phyloP scores from a whole-genome alignment of 2,329 filamentous ascomycete species.

The Pestalotiopsis sp. region DNA sequence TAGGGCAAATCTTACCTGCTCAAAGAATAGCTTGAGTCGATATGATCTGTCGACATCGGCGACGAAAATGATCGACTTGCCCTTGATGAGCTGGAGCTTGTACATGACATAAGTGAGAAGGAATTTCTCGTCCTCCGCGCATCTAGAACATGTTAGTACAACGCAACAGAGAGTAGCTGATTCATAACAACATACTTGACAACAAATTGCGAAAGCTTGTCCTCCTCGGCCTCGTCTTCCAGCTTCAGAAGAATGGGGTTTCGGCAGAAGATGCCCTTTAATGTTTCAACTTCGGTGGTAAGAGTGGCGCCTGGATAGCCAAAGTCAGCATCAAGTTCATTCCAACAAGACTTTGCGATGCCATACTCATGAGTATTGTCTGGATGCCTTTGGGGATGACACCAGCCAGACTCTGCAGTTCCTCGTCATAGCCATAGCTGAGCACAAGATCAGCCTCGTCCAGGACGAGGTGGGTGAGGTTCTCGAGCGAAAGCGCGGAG shows the following conservation, averaged over 20 bases:
- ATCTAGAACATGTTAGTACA: background rate
- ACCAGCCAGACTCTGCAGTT: conserved; percentile 78
- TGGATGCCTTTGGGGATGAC: conserved; percentile 84
- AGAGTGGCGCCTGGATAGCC: conserved; percentile 65
- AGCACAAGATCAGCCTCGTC: conserved; percentile 94
- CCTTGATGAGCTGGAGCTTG: conserved; percentile 90
- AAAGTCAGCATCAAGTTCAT: background rate
- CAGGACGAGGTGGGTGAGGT: conserved; percentile 78
- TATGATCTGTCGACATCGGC: conserved; percentile 65
- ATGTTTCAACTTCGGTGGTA: conserved; percentile 80
- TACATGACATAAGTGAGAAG: conserved; percentile 91
- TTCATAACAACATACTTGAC: conserved; percentile 65
- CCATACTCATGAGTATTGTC: conserved; percentile 80
- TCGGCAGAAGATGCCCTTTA: conserved; percentile 85
- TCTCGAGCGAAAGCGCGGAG: conserved; percentile 69
- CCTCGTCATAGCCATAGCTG: conserved; percentile 83
- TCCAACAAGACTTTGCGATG: background rate
- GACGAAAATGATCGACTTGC: conserved; percentile 84
- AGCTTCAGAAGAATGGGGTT: conserved; percentile 80
- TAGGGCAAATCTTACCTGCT: conserved; percentile 47
- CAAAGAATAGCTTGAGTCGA: conserved; percentile 89
- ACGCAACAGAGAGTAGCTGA: background rate
- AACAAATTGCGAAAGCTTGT: conserved; percentile 82
- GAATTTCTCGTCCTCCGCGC: conserved; percentile 95
- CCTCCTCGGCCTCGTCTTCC: conserved; percentile 75